A percentile compares a stretch with the other conserved stretches of the same genome.
These are phyloP conservation scores for Tanacetum coccineum DNA, from an alignment of 129 eudicot genomes.

Conservation along the genomic window DNA sequence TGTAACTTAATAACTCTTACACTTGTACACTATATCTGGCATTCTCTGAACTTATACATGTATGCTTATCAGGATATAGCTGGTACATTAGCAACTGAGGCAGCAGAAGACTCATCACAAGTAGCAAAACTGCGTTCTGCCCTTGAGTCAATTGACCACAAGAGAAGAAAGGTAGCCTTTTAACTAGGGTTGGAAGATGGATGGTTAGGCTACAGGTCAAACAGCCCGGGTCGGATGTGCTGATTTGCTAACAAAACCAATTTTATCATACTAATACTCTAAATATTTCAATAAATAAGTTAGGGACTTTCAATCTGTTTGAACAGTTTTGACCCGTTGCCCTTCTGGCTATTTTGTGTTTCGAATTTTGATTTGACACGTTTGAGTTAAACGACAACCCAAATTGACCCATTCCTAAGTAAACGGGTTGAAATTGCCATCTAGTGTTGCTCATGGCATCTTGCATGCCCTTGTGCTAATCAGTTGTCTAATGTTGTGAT, in stretches of 20 bases:
- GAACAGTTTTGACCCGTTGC: too few species aligned
- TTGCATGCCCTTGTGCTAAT: slow-evolving; percentile 1
- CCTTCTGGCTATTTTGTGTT: too few species aligned
- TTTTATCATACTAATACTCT: too few species aligned
- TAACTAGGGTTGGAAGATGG: background rate
- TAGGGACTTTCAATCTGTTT: too few species aligned
- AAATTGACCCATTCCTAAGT: too few species aligned
- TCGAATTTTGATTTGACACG: too few species aligned
- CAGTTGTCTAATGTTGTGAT: slow-evolving; percentile 9
- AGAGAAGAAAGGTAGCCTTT: slow-evolving; percentile 81
- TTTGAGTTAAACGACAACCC: too few species aligned
- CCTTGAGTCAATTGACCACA: slow-evolving; percentile 96
- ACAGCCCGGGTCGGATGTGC: too few species aligned
- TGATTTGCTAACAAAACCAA: too few species aligned
- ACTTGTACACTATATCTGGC: background rate
- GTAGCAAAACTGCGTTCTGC: slow-evolving; percentile 94
- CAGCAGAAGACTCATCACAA: slow-evolving; percentile 81
- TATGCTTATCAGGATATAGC: slow-evolving; percentile 80
- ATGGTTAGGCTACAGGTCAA: too few species aligned
- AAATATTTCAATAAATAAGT: too few species aligned
- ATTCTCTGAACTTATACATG: slow-evolving; percentile 2
- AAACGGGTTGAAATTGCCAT: background rate
- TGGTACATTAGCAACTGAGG: slow-evolving; percentile 89
- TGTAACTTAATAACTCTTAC: background rate
- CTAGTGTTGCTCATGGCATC: background rate